A percentile compares a stretch with the other conserved stretches of the same genome.
Evolutionary conservation across 805 yeast genomes (phyloP).

Genomic region (Monosporozyma yasuniensis): DNA sequence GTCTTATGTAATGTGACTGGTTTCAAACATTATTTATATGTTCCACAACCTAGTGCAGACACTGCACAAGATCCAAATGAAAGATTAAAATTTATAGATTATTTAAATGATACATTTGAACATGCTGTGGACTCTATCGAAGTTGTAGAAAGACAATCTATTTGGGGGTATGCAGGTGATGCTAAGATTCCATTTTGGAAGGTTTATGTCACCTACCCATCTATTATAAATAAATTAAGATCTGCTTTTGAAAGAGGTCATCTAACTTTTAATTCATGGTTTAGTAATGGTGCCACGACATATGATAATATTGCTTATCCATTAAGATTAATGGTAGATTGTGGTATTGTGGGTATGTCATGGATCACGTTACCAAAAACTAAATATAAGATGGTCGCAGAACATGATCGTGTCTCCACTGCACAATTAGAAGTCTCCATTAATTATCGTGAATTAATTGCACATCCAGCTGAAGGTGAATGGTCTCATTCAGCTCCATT

Average conservation of each 20-base stretch:
- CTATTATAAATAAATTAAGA: constrained; percentile 58
- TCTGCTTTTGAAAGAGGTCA: constrained; percentile 79
- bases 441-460: constrained; percentile 54
- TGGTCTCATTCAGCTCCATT: constrained; percentile 91
- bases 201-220: constrained; percentile 57
- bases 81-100: constrained; percentile 36
- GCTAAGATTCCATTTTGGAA: constrained; percentile 71
- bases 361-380: constrained; percentile 87
- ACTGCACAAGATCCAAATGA: constrained; percentile 22
- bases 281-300: constrained; percentile 53
- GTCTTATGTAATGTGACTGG: constrained; percentile 85
- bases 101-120: constrained; percentile 40
- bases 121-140: constrained; percentile 59
- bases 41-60: constrained; percentile 69
- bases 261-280: constrained; percentile 54
- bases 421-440: constrained; percentile 81
- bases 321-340: constrained; percentile 83
- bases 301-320: constrained; percentile 87
- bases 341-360: constrained; percentile 90
- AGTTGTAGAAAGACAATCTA: constrained; percentile 63
- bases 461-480: constrained; percentile 87
- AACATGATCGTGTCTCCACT: constrained; percentile 44
- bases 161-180: constrained; percentile 90
- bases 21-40: constrained; percentile 82
- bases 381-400: constrained; percentile 45